phyloP scores from a whole-genome alignment of 2,329 filamentous ascomycete genomes.

The Penicillium sp. region DNA sequence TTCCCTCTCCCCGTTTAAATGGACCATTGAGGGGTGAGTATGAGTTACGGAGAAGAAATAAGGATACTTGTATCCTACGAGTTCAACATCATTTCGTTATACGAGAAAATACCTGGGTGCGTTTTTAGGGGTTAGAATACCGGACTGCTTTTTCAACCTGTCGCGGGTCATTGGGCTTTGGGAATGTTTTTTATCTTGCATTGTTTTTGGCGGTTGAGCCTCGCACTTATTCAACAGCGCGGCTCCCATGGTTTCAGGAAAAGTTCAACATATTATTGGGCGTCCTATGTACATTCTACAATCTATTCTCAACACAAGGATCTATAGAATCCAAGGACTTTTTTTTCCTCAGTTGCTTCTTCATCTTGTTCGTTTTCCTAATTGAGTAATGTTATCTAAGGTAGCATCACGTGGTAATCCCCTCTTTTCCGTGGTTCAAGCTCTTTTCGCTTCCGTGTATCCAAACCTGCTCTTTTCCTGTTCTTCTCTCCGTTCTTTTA shows the following conservation, averaged over 20 bases:
- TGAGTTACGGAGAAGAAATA: slow-evolving; percentile 10
- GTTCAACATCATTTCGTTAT: slow-evolving; percentile 39
- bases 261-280: slow-evolving; percentile 22
- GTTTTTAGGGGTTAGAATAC: slow-evolving; percentile 37
- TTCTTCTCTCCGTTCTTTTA: background rate
- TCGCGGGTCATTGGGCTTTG: slow-evolving; percentile 38
- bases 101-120: slow-evolving; percentile 29
- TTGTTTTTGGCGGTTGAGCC: slow-evolving; percentile 16
- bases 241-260: slow-evolving; percentile 19
- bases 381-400: background rate
- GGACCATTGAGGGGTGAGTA: slow-evolving; percentile 1
- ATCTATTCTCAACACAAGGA: slow-evolving; percentile 13
- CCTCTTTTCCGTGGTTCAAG: background rate
- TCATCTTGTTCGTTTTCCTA: background rate
- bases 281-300: slow-evolving; percentile 13
- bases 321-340: slow-evolving; percentile 13
- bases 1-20: slow-evolving; percentile 76
- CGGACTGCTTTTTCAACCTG: slow-evolving; percentile 43
- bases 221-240: slow-evolving; percentile 25
- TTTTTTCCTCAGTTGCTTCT: background rate
- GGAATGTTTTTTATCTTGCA: slow-evolving; percentile 23
- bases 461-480: background rate
- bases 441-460: background rate
- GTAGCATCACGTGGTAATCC: background rate
- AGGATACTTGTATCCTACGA: slow-evolving; percentile 23